phyloP scores from a whole-genome alignment of 1,139 yeast genomes.

The Suhomyces bokatorum region DNA sequence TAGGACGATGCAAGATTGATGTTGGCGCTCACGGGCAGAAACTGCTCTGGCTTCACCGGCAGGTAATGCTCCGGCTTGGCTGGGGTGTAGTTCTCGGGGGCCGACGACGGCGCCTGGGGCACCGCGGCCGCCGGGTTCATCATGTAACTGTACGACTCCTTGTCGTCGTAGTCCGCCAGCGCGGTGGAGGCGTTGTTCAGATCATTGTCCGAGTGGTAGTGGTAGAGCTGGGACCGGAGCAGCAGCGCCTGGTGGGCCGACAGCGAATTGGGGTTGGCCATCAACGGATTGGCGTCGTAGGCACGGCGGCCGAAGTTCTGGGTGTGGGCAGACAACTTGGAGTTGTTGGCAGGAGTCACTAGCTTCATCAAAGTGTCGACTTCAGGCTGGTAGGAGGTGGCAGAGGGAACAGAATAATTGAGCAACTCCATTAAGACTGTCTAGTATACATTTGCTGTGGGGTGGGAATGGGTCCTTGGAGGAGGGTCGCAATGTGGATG shows the following conservation, averaged over 20 bases:
- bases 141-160: constrained; percentile 12
- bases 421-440: constrained; percentile 14
- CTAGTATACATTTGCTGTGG: constrained; percentile 2
- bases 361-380: constrained; percentile 12
- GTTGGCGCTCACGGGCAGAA: constrained; percentile 3
- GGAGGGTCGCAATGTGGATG: constrained; percentile 1
- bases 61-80: constrained; percentile 1
- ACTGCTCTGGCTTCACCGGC: constrained; percentile 3
- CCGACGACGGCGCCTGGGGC: not conserved
- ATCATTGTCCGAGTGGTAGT: constrained; percentile 12
- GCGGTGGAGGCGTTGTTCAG: constrained; percentile 2
- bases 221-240: constrained; percentile 9
- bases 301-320: constrained; percentile 5
- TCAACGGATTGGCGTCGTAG: constrained; percentile 4
- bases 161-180: constrained; percentile 2
- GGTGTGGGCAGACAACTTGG: constrained; percentile 1
- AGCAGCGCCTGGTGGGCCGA: constrained; percentile 6
- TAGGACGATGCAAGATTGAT: not conserved
- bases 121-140: constrained; percentile 8
- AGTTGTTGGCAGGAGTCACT: constrained; percentile 4
- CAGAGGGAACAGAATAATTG: constrained; percentile 11
- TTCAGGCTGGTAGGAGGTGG: constrained; percentile 10
- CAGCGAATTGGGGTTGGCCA: constrained; percentile 5
- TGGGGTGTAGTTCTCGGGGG: constrained; percentile 2
- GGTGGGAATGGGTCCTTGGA: not conserved